Percentiles rank a stretch among this genome's conserved stretches.
Conservation (phyloP, 176 grass and related monocot genomes). For the Aegilops speltoides region DNA sequence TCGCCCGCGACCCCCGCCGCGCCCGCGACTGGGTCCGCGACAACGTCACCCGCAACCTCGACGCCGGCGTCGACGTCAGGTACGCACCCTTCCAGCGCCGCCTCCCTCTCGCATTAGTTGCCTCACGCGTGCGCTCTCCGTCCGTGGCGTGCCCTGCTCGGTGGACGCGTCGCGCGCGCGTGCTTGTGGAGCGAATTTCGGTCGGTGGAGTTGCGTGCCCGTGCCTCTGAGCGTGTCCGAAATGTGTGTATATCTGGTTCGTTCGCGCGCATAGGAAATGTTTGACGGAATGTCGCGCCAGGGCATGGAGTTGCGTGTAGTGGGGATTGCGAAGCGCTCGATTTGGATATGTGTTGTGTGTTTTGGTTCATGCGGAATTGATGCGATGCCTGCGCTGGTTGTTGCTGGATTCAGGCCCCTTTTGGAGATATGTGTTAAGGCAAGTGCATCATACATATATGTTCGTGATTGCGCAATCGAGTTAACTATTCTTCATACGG, state of each 20-base stretch:
- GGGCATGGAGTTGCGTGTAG: background rate
- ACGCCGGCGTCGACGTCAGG: constrained; percentile 68
- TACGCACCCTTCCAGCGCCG: constrained; percentile 6
- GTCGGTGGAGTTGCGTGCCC: background rate
- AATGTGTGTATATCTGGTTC: background rate
- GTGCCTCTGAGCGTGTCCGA: background rate
- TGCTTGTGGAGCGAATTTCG: background rate
- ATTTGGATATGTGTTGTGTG: background rate
- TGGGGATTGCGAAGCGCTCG: background rate
- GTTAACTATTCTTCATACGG: background rate
- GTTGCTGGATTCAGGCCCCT: background rate
- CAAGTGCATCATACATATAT: background rate
- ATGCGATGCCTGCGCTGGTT: background rate
- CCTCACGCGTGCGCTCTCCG: background rate
- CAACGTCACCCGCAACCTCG: constrained; percentile 64
- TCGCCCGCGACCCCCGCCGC: constrained; percentile 40
- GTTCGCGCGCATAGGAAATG: background rate
- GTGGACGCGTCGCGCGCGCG: too few relatives aligned
- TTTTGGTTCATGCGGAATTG: constrained; percentile 32
- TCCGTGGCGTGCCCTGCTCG: background rate
- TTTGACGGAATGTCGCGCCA: background rate
- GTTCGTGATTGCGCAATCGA: background rate
- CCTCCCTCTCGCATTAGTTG: background rate
- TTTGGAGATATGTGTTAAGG: background rate
- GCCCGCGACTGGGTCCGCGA: constrained; percentile 64